A percentile compares a stretch with the other conserved stretches of the same genome.
Conservation (phyloP, 148 eudicot genomes). For the Chenopodium berlandieri region DNA sequence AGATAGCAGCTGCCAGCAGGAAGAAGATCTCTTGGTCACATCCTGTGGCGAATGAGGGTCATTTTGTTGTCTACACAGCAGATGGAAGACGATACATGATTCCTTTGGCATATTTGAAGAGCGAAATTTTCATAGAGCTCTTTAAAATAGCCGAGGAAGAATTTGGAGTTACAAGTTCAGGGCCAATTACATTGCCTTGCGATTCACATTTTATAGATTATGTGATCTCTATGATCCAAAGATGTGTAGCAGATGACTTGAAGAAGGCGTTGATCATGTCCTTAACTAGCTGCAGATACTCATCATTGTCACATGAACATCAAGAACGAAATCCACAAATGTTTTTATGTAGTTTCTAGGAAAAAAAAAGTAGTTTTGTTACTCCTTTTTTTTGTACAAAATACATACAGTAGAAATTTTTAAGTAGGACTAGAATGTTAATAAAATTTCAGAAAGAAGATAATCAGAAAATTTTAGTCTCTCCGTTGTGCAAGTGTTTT, state of each 20-base stretch:
- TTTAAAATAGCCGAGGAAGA: constrained; percentile 24
- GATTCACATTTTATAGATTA: constrained; percentile 20
- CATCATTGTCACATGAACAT: constrained; percentile 1
- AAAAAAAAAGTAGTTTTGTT: not conserved
- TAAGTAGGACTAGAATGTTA: no score
- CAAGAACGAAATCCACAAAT: constrained; percentile 9
- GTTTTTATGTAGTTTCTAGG: constrained; percentile 13
- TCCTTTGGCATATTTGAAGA: constrained; percentile 14
- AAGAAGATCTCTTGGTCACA: constrained; percentile 21
- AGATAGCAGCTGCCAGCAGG: constrained; percentile 23
- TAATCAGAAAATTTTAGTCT: no score
- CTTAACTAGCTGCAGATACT: constrained; percentile 11
- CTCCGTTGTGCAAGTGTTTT: no score
- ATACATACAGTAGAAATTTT: not conserved
- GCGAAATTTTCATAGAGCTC: constrained; percentile 11
- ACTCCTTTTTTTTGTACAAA: not conserved
- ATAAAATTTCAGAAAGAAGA: not conserved
- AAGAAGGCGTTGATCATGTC: constrained; percentile 23
- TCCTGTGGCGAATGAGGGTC: constrained; percentile 14
- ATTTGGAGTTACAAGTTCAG: constrained; percentile 8
- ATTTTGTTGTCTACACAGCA: constrained; percentile 20
- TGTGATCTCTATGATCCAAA: constrained; percentile 14
- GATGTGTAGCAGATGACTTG: constrained; percentile 11
- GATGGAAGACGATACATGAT: constrained; percentile 26
- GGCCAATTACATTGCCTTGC: constrained; percentile 18